phyloP scores from a whole-genome alignment of 2,329 filamentous ascomycete genomes.

The Beauveria australis region DNA sequence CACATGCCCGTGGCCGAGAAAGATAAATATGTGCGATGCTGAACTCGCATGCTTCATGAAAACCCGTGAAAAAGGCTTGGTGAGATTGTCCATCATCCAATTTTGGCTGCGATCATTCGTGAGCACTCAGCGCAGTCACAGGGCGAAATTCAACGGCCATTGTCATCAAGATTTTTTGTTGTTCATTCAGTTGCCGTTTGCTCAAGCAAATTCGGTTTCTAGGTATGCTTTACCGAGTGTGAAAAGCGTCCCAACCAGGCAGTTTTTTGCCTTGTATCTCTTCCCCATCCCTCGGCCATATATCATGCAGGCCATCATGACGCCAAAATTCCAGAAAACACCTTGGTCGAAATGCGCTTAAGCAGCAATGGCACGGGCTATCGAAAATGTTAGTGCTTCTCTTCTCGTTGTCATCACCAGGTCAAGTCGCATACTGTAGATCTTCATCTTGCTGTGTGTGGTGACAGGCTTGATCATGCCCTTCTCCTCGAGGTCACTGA shows the following conservation, averaged over 20 bases:
- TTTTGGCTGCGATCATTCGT: neutral
- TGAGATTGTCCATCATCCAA: neutral
- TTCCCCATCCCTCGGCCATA: conserved; percentile 27
- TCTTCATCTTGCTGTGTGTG: conserved; percentile 92
- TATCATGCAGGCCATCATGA: conserved; percentile 29
- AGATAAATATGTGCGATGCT: too few species aligned
- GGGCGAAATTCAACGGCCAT: neutral
- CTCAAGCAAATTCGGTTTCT: conserved; percentile 29
- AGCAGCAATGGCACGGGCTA: conserved; percentile 52
- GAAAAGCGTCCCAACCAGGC: conserved; percentile 32
- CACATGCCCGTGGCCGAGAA: too few species aligned
- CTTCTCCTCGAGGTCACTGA: conserved; percentile 93
- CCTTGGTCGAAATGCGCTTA: conserved; percentile 26
- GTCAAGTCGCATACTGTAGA: conserved; percentile 67
- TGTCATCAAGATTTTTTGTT: conserved; percentile 14
- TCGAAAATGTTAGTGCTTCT: conserved; percentile 18
- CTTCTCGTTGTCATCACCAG: neutral
- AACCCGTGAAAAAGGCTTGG: neutral
- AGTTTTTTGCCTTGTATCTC: conserved; percentile 26
- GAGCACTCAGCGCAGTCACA: neutral
- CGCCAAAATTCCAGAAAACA: conserved; percentile 29
- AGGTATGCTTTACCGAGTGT: conserved; percentile 31
- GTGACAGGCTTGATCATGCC: conserved; percentile 98
- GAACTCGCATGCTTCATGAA: too few species aligned
- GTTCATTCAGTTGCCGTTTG: conserved; percentile 31